A percentile compares a stretch with the other conserved stretches of the same genome.
phyloP scores from a whole-genome alignment of 1,139 yeast species.

The Pneumocystis oryctolagi region DNA sequence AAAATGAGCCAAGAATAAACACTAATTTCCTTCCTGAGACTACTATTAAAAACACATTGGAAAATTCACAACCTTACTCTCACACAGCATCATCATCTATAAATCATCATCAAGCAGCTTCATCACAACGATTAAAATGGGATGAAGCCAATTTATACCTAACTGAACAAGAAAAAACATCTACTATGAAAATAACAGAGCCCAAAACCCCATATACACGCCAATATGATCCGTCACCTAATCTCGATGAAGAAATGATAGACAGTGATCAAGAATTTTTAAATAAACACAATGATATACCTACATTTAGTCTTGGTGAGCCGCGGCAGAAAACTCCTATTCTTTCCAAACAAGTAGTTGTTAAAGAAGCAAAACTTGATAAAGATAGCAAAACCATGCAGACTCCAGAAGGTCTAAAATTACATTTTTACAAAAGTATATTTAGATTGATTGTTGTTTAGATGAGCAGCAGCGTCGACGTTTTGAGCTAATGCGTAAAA shows the following conservation, averaged over 20 bases:
- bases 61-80: neutral
- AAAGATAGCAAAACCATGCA: neutral
- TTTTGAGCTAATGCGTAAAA: neutral
- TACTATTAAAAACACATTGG: neutral
- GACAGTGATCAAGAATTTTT: neutral
- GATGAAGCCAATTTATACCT: slow-evolving; percentile 55
- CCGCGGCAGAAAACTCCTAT: neutral
- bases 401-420: neutral
- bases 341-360: neutral
- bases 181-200: slow-evolving; percentile 79
- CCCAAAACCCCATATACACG: slow-evolving; percentile 97
- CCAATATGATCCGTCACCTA: slow-evolving; percentile 77
- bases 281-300: neutral
- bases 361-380: neutral
- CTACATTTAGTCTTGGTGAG: neutral
- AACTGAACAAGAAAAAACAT: slow-evolving; percentile 53
- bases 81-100: neutral
- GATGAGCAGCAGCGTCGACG: neutral
- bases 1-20: neutral
- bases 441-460: neutral
- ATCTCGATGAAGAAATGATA: slow-evolving; percentile 37
- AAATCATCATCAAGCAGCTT: slow-evolving; percentile 11
- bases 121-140: slow-evolving; percentile 40
- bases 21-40: neutral
- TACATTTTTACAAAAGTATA: neutral